These are phyloP conservation scores for Pythium scleroteichum DNA, from an alignment of 352 stramenopile species.

Conservation along the genomic window DNA sequence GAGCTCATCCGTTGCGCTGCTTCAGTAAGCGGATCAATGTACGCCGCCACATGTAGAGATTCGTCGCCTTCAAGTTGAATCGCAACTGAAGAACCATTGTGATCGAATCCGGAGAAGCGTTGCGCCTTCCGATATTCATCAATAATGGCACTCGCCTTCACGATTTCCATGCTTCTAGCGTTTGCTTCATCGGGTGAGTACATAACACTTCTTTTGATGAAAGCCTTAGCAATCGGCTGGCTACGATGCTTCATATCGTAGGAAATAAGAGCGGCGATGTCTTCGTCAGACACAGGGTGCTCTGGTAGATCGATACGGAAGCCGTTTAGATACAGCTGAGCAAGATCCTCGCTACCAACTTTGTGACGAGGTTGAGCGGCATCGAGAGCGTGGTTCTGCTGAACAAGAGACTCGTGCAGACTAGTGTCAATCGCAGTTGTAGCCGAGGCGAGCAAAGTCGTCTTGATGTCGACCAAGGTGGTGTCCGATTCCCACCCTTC, in stretches of 20 bases:
- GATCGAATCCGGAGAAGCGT: slow-evolving; percentile 37
- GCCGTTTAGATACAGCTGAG: slow-evolving; percentile 74
- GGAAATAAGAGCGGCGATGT: slow-evolving; percentile 60
- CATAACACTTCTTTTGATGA: slow-evolving; percentile 60
- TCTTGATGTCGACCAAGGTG: slow-evolving; percentile 17
- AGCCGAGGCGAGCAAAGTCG: slow-evolving; percentile 3
- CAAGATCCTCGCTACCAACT: slow-evolving; percentile 30
- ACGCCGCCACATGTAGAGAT: slow-evolving; percentile 65
- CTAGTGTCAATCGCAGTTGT: not conserved
- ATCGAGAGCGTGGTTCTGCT: slow-evolving; percentile 47
- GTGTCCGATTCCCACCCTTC: slow-evolving; percentile 20
- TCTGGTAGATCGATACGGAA: slow-evolving; percentile 55
- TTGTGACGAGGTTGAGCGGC: slow-evolving; percentile 28
- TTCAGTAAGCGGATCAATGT: slow-evolving; percentile 91
- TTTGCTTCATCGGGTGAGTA: slow-evolving; percentile 55
- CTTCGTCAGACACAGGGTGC: slow-evolving; percentile 56
- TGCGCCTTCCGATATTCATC: slow-evolving; percentile 69
- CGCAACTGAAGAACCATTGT: slow-evolving; percentile 38
- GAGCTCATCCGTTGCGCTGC: slow-evolving; percentile 88
- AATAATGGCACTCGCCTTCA: slow-evolving; percentile 78
- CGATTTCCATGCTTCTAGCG: slow-evolving; percentile 61
- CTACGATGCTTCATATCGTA: slow-evolving; percentile 76
- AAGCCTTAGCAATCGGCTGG: slow-evolving; percentile 65
- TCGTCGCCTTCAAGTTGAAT: slow-evolving; percentile 45
- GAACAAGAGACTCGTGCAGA: slow-evolving; percentile 27